Evolutionary conservation across 2,329 filamentous ascomycete genomes (phyloP).

Genomic region (Botryotinia convoluta): DNA sequence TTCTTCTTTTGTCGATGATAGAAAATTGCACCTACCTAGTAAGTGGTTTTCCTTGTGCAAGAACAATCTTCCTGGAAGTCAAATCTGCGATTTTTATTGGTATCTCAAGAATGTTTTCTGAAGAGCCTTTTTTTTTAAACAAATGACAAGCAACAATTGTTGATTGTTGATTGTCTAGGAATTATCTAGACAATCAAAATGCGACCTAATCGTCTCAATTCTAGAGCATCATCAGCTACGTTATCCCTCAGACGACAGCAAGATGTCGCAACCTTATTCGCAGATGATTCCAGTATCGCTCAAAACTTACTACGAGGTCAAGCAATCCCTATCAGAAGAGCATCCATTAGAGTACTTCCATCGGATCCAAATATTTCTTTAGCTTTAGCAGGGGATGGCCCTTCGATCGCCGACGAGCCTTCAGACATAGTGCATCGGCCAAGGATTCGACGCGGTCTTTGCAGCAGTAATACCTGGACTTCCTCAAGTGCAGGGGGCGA

Average conservation of each 20-base stretch:
- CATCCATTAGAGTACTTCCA: conserved; percentile 24
- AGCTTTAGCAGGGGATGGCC: neutral
- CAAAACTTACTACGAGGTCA: conserved; percentile 29
- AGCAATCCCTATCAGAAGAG: conserved; percentile 26
- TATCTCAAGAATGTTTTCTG: neutral
- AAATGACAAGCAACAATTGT: neutral
- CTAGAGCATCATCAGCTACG: conserved; percentile 32
- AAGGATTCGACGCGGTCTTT: conserved; percentile 22
- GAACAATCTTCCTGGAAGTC: neutral
- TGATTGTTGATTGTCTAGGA: conserved; percentile 10
- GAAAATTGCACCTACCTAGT: neutral
- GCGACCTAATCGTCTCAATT: conserved; percentile 35
- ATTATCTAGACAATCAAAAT: conserved; percentile 29
- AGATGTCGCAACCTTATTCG: conserved; percentile 18
- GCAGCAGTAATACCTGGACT: conserved; percentile 55
- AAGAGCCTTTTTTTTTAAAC: neutral
- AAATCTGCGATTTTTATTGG: neutral
- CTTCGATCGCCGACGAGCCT: neutral
- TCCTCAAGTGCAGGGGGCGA: conserved; percentile 51
- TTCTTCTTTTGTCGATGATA: conserved; percentile 10
- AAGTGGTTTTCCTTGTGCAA: neutral
- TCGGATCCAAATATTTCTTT: conserved; percentile 13
- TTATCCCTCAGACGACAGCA: conserved; percentile 28
- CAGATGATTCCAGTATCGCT: conserved; percentile 32
- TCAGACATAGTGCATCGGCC: neutral